Base-by-base conservation (phyloP, 169 alveolate genomes). In the Theileria parva region DNA sequence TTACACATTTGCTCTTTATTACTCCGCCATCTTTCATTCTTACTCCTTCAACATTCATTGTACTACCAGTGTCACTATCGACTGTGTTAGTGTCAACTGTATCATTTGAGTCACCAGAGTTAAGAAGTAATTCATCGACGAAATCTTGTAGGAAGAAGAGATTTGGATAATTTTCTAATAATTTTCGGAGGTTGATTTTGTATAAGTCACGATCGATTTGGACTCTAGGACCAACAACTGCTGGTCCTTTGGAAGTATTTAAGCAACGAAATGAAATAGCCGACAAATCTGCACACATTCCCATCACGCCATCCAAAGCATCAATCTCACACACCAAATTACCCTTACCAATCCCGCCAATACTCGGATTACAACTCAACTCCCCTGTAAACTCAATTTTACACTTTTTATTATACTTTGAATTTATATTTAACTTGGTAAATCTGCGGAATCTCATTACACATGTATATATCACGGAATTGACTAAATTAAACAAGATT, bases 341-440 rank as follows among this genome's bases (percentile, higher is more conserved):
- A 2, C 98, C 98, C 89, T 95, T 95, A 1, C 98, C 98, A 27
- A 95, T 93, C 15, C 98, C 98, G 34, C 98, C 98, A 12, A 96
- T 94, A 30, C 97, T 93, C 25, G 98, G 98, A 66, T 94, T 88
- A 75, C 96, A 93, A 8, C 95, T 86, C 92, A 93, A 69, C 76
- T 89, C 94, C 1, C 96, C 96, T 83, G 66, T 13, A 1, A 28
- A n/a, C 2, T 1, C 3, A 28, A 21, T 63, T 63, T 23, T n/a
- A 1, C 17, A 27, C 8, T 23, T 1, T 0, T 63, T 63, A 34
- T 2, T 63, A 0, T 21, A 5, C 37, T 21, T 2, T 23, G 27
- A 28, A 63, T 63, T n/a, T 44, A 44, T 63, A 28, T 63, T 25
- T 63, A 51, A 53, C 9, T 25, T 3, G n/a, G 30, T 32, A 21